A percentile compares a stretch with the other conserved stretches of the same genome.
phyloP scores from a whole-genome alignment of 495 filamentous ascomycete species.

The Penicillium desertorum region DNA sequence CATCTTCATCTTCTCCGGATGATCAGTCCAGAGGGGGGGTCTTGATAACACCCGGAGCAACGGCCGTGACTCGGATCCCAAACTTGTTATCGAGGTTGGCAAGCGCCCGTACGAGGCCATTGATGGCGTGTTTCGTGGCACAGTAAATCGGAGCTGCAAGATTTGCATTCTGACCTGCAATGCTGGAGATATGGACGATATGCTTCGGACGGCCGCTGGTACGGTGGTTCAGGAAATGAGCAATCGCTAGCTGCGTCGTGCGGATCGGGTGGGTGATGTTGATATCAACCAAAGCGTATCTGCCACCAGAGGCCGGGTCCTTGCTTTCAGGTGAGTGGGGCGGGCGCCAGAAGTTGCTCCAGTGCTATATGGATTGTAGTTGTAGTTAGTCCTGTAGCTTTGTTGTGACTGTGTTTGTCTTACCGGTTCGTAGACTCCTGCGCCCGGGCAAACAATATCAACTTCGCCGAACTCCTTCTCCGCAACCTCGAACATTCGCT shows the following conservation, averaged over 20 bases:
- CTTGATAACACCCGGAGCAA: slow-evolving; percentile 65
- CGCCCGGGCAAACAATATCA: slow-evolving; percentile 68
- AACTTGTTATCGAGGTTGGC: slow-evolving; percentile 48
- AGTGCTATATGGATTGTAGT: slow-evolving; percentile 37
- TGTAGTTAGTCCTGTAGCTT: background rate
- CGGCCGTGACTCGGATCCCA: slow-evolving; percentile 63
- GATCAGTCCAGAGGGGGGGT: slow-evolving; percentile 69
- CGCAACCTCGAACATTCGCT: slow-evolving; percentile 56
- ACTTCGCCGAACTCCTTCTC: slow-evolving; percentile 55
- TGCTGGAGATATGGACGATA: slow-evolving; percentile 60
- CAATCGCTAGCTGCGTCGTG: slow-evolving; percentile 62
- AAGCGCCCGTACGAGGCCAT: slow-evolving; percentile 57
- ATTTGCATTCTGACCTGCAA: slow-evolving; percentile 58
- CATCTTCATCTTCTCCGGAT: slow-evolving; percentile 64
- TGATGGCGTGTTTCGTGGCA: slow-evolving; percentile 63
- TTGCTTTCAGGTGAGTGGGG: slow-evolving; percentile 48
- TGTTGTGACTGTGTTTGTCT: slow-evolving; percentile 7
- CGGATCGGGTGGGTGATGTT: slow-evolving; percentile 71
- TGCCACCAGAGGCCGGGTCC: slow-evolving; percentile 45
- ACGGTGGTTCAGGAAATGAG: slow-evolving; percentile 48
- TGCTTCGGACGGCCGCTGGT: slow-evolving; percentile 44
- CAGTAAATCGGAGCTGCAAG: slow-evolving; percentile 57
- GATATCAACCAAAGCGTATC: slow-evolving; percentile 62
- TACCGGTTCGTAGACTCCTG: slow-evolving; percentile 67
- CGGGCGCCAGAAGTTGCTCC: slow-evolving; percentile 67